phyloP scores from a whole-genome alignment of 108 stramenopile genomes.

The Conticribra weissflogii region DNA sequence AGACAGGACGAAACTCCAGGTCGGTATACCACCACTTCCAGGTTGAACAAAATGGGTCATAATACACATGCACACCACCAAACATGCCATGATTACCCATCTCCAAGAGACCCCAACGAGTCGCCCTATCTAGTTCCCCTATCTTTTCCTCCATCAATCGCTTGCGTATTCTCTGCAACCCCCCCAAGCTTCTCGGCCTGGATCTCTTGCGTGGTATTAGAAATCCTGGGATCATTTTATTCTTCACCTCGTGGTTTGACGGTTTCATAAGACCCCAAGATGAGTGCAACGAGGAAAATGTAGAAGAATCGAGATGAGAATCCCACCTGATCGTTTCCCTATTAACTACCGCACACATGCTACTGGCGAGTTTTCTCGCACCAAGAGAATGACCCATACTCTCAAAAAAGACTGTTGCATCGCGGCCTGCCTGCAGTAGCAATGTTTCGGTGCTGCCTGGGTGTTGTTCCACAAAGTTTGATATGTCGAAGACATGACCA shows the following conservation, averaged over 20 bases:
- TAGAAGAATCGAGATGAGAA: no score
- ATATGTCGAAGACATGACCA: conserved; percentile 90
- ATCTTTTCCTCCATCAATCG: conserved; percentile 23
- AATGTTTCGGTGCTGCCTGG: conserved; percentile 94
- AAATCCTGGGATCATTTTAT: conserved; percentile 32
- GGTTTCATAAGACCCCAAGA: conserved; percentile 34
- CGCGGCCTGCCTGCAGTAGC: conserved; percentile 86
- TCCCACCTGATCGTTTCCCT: conserved; percentile 36
- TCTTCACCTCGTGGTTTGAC: conserved; percentile 10
- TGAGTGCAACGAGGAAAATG: no score
- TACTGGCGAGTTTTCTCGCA: conserved; percentile 63
- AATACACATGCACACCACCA: conserved; percentile 75
- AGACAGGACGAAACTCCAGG: conserved; percentile 60
- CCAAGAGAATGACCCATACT: conserved; percentile 83
- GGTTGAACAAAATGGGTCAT: conserved; percentile 67
- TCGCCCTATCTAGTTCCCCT: conserved; percentile 22
- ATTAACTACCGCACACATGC: conserved; percentile 69
- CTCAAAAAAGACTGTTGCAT: conserved; percentile 91
- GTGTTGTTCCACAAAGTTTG: conserved; percentile 86
- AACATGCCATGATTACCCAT: conserved; percentile 33
- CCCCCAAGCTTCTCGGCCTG: conserved; percentile 21
- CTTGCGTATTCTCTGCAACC: conserved; percentile 28
- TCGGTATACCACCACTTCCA: conserved; percentile 85
- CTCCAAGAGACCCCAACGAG: conserved; percentile 27
- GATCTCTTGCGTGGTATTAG: conserved; percentile 43